A percentile compares a stretch with the other conserved stretches of the same genome.
phyloP scores from a whole-genome alignment of 148 eudicot genomes.

The Hydrangea macrophylla region DNA sequence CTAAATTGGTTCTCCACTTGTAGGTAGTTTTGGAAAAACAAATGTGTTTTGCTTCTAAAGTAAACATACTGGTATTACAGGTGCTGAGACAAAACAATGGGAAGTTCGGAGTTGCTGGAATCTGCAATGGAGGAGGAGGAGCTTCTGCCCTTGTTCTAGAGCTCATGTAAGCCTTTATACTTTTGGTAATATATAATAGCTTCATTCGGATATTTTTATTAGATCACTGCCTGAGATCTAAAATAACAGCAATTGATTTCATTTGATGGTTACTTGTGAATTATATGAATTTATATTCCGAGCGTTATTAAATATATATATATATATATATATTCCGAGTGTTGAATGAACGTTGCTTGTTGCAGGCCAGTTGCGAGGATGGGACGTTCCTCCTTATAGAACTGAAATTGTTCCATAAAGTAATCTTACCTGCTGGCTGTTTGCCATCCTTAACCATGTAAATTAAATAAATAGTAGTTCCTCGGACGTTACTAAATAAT shows the following conservation, averaged over 20 bases:
- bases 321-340: no score
- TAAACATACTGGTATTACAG: slow-evolving; percentile 31
- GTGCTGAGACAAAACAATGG: slow-evolving; percentile 74
- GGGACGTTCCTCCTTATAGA: slow-evolving; percentile 32
- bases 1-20: neutral
- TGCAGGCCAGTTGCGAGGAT: slow-evolving; percentile 38
- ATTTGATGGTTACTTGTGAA: slow-evolving; percentile 8
- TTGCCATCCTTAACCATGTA: neutral
- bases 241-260: neutral
- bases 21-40: neutral
- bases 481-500: neutral
- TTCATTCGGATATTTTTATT: neutral
- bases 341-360: slow-evolving; percentile 7
- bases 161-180: slow-evolving; percentile 57
- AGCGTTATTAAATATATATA: no score
- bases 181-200: neutral
- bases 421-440: slow-evolving; percentile 9
- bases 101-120: slow-evolving; percentile 75
- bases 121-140: slow-evolving; percentile 99
- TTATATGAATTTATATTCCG: slow-evolving; percentile 1
- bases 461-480: neutral
- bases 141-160: slow-evolving; percentile 89
- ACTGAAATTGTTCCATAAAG: neutral
- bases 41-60: neutral
- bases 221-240: neutral